Conservation (phyloP, 2,329 filamentous ascomycete species). For the Sporothrix phasma region DNA sequence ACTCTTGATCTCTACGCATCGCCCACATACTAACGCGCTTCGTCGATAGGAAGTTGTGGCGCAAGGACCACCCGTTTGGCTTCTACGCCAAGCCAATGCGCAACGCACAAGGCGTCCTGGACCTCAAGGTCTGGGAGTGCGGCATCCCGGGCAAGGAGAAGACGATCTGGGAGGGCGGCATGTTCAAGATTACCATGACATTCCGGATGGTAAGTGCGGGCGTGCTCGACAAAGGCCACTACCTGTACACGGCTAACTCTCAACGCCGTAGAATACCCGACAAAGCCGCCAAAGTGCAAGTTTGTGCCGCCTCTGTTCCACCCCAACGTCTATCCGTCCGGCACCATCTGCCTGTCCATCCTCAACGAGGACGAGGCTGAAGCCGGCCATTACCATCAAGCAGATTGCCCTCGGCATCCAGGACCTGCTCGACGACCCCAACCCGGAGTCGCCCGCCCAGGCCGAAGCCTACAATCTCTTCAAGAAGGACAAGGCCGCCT, state of each 20-base stretch:
- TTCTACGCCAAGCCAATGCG: slow-evolving; percentile 88
- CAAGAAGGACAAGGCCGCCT: slow-evolving; percentile 78
- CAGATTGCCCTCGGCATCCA: slow-evolving; percentile 95
- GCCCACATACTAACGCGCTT: not conserved
- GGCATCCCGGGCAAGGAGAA: slow-evolving; percentile 93
- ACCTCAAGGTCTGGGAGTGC: slow-evolving; percentile 94
- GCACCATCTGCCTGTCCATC: slow-evolving; percentile 93
- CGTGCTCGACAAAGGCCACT: too few relatives aligned
- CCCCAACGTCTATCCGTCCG: slow-evolving; percentile 96
- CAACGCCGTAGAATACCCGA: slow-evolving; percentile 74
- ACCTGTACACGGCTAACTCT: too few relatives aligned
- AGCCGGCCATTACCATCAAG: slow-evolving; percentile 96
- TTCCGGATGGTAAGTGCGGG: slow-evolving; percentile 70
- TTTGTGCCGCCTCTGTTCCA: slow-evolving; percentile 86
- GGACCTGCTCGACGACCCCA: slow-evolving; percentile 89
- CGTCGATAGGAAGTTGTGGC: slow-evolving; percentile 76
- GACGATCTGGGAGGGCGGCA: slow-evolving; percentile 94
- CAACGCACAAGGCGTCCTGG: slow-evolving; percentile 68
- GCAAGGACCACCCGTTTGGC: slow-evolving; percentile 91
- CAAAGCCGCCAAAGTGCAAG: slow-evolving; percentile 96
- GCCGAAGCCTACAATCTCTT: slow-evolving; percentile 96
- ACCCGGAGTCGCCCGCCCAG: slow-evolving; percentile 92
- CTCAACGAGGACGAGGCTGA: slow-evolving; percentile 96
- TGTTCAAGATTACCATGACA: slow-evolving; percentile 86
- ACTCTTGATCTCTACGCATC: not conserved